Percentiles rank a stretch among this genome's conserved stretches.
Evolutionary conservation across 2,329 filamentous ascomycete genomes (phyloP).

Genomic region (Cadophora sp.): DNA sequence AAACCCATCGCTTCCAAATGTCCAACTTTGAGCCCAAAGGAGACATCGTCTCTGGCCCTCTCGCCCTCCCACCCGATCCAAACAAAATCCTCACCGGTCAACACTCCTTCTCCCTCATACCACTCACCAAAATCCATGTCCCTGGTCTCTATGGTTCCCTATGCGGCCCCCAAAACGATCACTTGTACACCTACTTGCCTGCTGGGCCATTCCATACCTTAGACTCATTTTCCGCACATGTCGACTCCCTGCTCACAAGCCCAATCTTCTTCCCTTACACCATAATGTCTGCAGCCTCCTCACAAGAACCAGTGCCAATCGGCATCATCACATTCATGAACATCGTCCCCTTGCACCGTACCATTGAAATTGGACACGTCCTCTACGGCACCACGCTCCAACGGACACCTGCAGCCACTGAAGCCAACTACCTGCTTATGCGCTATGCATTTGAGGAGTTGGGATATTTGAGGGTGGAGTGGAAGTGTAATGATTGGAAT

Average conservation of each 20-base stretch:
- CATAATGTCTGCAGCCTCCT: constrained; percentile 46
- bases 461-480: constrained; percentile 64
- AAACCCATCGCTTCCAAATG: background rate
- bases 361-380: constrained; percentile 64
- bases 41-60: constrained; percentile 22
- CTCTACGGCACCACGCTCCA: constrained; percentile 58
- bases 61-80: constrained; percentile 22
- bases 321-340: constrained; percentile 53
- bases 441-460: constrained; percentile 59
- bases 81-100: constrained; percentile 21
- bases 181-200: constrained; percentile 52
- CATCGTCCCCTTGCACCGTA: constrained; percentile 54
- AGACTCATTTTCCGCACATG: constrained; percentile 40
- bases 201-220: constrained; percentile 46
- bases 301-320: constrained; percentile 37
- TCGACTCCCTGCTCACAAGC: constrained; percentile 39
- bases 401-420: constrained; percentile 61
- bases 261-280: constrained; percentile 52
- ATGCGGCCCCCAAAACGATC: constrained; percentile 29
- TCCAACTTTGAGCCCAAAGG: constrained; percentile 16
- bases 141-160: constrained; percentile 34
- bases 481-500: constrained; percentile 68
- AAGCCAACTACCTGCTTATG: constrained; percentile 63
- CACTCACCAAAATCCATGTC: constrained; percentile 30
- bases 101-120: constrained; percentile 32